A percentile compares a stretch with the other conserved stretches of the same genome.
phyloP scores from a whole-genome alignment of 1,284 basidiomycete genomes.

The Apiotrichum gracile region DNA sequence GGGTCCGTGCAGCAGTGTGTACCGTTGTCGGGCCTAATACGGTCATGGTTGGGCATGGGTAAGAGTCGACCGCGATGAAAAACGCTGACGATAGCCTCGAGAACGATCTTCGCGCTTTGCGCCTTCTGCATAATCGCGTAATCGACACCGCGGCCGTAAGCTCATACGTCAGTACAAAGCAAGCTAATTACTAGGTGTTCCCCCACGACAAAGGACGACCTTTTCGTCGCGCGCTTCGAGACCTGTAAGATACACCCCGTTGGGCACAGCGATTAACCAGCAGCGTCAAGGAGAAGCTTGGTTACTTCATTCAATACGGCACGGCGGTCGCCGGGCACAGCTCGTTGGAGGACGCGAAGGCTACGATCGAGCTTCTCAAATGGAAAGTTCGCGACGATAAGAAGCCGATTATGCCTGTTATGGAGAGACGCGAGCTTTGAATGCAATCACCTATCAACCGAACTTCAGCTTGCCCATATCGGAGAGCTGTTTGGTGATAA shows the following conservation, averaged over 20 bases:
- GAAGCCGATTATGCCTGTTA: background rate
- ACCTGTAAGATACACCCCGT: conserved; percentile 63
- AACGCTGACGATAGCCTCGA: conserved; percentile 54
- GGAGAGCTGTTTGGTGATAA: no score
- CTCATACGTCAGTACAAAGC: no score
- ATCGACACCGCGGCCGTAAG: conserved; percentile 68
- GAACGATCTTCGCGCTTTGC: conserved; percentile 79
- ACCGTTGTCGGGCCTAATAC: conserved; percentile 68
- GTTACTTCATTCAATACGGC: conserved; percentile 63
- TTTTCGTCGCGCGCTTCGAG: conserved; percentile 67
- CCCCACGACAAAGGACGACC: conserved; percentile 73
- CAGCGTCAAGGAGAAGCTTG: conserved; percentile 70
- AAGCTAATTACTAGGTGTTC: conserved; percentile 66
- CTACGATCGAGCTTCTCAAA: conserved; percentile 73
- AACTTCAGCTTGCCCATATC: no score
- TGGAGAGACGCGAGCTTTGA: no score
- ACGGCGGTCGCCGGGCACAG: conserved; percentile 70
- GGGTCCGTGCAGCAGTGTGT: conserved; percentile 62
- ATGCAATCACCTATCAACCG: no score
- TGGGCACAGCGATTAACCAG: background rate
- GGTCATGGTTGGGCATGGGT: conserved; percentile 65
- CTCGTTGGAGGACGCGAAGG: conserved; percentile 72
- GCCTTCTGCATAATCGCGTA: conserved; percentile 72
- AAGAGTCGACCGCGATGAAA: conserved; percentile 8
- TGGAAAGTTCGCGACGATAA: conserved; percentile 45